Percentiles rank a stretch among this genome's conserved stretches.
Conservation (phyloP, 116 monocot genomes). For the Phalaenopsis hybrid region DNA sequence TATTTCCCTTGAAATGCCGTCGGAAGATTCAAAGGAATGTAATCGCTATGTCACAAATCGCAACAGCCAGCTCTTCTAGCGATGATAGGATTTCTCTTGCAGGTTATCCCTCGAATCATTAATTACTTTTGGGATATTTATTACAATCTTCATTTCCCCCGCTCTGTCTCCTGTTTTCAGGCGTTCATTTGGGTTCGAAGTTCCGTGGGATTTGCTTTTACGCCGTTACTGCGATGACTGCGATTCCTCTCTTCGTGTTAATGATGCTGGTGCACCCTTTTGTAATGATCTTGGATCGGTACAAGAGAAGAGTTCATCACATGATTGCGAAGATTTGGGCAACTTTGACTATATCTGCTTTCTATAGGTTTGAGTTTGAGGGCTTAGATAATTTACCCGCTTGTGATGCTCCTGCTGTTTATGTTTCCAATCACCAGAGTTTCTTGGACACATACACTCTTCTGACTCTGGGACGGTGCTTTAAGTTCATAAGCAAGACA, state of each 20-base stretch:
- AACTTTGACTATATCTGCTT: conserved; percentile 43
- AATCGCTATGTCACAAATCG: conserved; percentile 29
- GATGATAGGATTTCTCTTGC: conserved; percentile 17
- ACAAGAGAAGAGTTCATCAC: conserved; percentile 67
- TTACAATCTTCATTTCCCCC: background rate
- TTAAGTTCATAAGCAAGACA: conserved; percentile 94
- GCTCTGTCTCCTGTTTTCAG: conserved; percentile 18
- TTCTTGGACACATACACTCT: conserved; percentile 90
- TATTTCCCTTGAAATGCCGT: background rate
- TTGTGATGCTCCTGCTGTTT: conserved; percentile 46
- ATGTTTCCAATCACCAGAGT: conserved; percentile 95
- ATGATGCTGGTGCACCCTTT: conserved; percentile 77
- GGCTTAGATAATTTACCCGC: conserved; percentile 79
- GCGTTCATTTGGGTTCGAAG: conserved; percentile 40
- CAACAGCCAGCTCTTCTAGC: conserved; percentile 12
- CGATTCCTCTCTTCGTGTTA: conserved; percentile 45
- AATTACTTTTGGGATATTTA: background rate
- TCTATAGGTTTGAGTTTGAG: conserved; percentile 58
- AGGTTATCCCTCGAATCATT: conserved; percentile 13
- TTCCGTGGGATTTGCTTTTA: conserved; percentile 73
- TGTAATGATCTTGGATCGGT: conserved; percentile 68
- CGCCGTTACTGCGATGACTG: conserved; percentile 29
- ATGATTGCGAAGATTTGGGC: conserved; percentile 78
- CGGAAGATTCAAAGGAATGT: conserved; percentile 12
- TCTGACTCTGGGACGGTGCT: conserved; percentile 68